Evolutionary conservation across 371 early-diverging fungal species (phyloP), one percentile per base, ranked within the genome.

Genomic region (Actinomortierella wolfii): DNA sequence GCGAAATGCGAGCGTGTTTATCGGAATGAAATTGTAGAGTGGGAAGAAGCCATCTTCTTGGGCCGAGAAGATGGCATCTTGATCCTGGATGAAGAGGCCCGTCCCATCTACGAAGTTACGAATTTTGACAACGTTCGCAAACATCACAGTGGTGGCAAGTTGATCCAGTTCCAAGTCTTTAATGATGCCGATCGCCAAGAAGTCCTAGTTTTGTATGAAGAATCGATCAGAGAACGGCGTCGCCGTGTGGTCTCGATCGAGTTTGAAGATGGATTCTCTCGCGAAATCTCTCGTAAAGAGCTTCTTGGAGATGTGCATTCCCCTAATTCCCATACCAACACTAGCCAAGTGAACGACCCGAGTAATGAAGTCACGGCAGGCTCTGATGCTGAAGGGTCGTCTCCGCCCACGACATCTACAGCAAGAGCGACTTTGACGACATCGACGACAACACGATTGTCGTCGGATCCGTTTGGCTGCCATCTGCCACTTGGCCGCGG

Each of bases 41-140:
- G 73, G 73, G 52, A 20, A 11, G 67, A 62, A 56, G 66, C 40
- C 9, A 43, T 62, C n/a, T 71, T 66, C n/a, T 51, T 71, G 3
- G 73, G 54, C 13, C 58, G 57, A 17, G 61, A 61, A 20, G 61
- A 51, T 24, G 66, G 61, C 0, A 53, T 71, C 28, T 51, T 59
- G 23, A 43, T 71, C 28, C 55, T 66, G 47, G 73, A 71, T 26
- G 73, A 71, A 43, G 46, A 65, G 23, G 61, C 63, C 3, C 40
- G 39, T 0, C 48, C 45, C 0, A 29, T 71, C 3, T 61, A 62
- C 41, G 47, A 52, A 18, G 29, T 71, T 34, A 6, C 34, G 7
- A 34, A 34, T 34, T 11, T 34, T 11, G 34, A 34, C 34, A 34
- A 34, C 34, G 34, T 34, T 34, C 34, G 34, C n/a, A 39, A 39